Percentiles rank a stretch among this genome's conserved stretches.
Conservation (phyloP, 352 stramenopile genomes). For the Globisporangium perplexum region DNA sequence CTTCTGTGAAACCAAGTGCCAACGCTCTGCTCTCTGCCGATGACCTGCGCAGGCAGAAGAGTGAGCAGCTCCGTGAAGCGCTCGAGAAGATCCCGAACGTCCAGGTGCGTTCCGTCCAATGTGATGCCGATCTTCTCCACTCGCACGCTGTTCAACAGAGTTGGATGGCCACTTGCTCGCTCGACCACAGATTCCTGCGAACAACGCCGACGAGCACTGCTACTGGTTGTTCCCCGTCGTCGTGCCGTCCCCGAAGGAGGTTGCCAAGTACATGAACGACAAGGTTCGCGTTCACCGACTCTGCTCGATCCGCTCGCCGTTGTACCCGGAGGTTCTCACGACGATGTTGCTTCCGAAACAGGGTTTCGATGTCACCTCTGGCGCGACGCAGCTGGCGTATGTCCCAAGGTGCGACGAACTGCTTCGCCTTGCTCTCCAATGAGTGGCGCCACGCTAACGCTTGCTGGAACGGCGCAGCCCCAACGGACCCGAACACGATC, state of each 20-base stretch:
- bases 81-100: conserved; percentile 54
- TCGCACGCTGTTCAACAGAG: too few relatives aligned
- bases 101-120: too few relatives aligned
- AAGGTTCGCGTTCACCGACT: conserved; percentile 23
- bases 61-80: conserved; percentile 46
- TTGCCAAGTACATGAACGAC: conserved; percentile 70
- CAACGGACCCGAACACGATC: conserved; percentile 42
- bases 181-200: conserved; percentile 42
- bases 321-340: not conserved
- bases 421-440: not conserved
- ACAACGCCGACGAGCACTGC: conserved; percentile 53
- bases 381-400: conserved; percentile 64
- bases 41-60: conserved; percentile 37
- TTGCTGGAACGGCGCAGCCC: conserved; percentile 20
- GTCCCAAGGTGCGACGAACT: conserved; percentile 42
- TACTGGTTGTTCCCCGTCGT: conserved; percentile 83
- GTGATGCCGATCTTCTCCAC: too few relatives aligned
- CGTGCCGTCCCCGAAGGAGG: conserved; percentile 40
- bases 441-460: not conserved
- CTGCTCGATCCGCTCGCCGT: not conserved
- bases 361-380: conserved; percentile 79
- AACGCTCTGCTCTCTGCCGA: not conserved
- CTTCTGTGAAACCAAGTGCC: not conserved
- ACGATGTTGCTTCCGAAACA: conserved; percentile 6
- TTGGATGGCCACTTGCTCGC: not conserved